Evolutionary conservation across 2,329 filamentous ascomycete genomes (phyloP), one percentile per base, ranked within the genome.

Genomic region (Fusarium subglutinans): DNA sequence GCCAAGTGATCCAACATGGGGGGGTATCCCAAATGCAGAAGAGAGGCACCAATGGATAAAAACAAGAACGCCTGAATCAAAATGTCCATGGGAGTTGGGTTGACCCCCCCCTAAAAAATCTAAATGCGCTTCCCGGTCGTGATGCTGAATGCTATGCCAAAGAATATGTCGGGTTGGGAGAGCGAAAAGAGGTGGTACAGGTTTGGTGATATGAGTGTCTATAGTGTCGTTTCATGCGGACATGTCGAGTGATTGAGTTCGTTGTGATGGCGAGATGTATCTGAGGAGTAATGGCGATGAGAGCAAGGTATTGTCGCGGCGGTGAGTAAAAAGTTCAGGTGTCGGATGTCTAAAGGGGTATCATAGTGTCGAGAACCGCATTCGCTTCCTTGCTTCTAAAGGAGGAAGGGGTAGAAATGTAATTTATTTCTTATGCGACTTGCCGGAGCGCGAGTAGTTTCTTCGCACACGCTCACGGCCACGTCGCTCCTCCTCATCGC

Each of bases 401-500:
- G 41, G 43, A 50, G 41, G 38, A 44, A 50, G 41, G 38, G 41
- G 22, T 7, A 47, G 18, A 38, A 43, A 45, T 37, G 30, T 22
- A 18, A 22, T 70, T 80, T 77, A 81, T 60, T 81, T 81, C 72
- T 79, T 81, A 64, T 80, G 78, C 50, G 74, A 71, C 75, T 81
- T 81, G 70, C 72, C 61, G 11, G 77, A 73, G 51, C 73, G 71
- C 47, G 74, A 73, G 71, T 80, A 74, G 50, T 79, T 77, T 54
- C 74, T 78, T 68, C 83, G 76, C 69, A 82, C 82, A 63, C 83
- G 80, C 76, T 83, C 81, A 28, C 83, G 81, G n/a, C 83, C 83
- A 24, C 83, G 79, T 22, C 81, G 77, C 79, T 83, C 79, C 76
- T 83, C 79, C 76, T 82, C 79, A 41, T 84, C 80, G 64, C 79